Conservation (phyloP, 495 filamentous ascomycete genomes). For the Talaromyces wortmannii region DNA sequence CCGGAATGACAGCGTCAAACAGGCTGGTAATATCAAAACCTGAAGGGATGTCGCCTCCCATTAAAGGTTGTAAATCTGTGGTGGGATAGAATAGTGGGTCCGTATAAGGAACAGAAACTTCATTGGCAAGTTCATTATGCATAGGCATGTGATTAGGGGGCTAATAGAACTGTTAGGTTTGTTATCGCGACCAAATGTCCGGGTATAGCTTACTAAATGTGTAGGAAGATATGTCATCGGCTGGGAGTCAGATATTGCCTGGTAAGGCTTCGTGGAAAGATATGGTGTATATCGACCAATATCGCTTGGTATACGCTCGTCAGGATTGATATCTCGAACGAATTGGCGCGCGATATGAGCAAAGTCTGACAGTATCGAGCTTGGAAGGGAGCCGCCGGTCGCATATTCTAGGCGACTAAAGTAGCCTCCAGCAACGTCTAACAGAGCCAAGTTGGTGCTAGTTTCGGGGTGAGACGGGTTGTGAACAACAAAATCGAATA, state of each 20-base stretch:
- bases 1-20: slow-evolving; percentile 1
- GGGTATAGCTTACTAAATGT: neutral
- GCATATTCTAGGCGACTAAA: slow-evolving; percentile 25
- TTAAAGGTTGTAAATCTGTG: slow-evolving; percentile 1
- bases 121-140: neutral
- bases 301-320: neutral
- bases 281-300: neutral
- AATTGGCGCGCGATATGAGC: slow-evolving; percentile 22
- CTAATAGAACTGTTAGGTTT: neutral
- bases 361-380: slow-evolving; percentile 22
- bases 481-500: slow-evolving; percentile 34
- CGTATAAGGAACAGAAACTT: neutral
- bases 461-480: slow-evolving; percentile 30
- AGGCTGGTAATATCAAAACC: slow-evolving; percentile 3
- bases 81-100: slow-evolving; percentile 4
- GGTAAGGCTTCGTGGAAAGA: neutral
- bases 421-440: slow-evolving; percentile 23
- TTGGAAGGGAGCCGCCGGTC: slow-evolving; percentile 18
- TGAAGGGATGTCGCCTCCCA: neutral
- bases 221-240: neutral
- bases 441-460: slow-evolving; percentile 18
- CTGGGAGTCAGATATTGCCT: neutral
- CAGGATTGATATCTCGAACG: neutral
- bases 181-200: neutral
- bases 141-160: neutral